A percentile compares a stretch with the other conserved stretches of the same genome.
These are phyloP conservation scores for Mycosphaerelloides madeirae DNA, from an alignment of 2,329 filamentous ascomycete species.

Conservation along the genomic window DNA sequence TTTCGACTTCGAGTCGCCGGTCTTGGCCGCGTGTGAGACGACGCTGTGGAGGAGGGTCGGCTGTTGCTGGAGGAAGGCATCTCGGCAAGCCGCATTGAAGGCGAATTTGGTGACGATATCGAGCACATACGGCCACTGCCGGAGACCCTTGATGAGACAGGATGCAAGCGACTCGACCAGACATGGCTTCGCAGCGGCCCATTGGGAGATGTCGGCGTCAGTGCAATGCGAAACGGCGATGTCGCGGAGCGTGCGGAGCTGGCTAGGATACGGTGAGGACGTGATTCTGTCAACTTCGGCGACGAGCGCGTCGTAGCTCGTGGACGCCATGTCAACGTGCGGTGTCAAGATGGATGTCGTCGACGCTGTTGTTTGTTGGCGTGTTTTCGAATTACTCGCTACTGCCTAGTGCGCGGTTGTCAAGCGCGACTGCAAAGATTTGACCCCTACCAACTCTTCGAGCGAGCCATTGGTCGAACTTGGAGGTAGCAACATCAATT, in stretches of 20 bases:
- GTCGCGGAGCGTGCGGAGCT: constrained; percentile 15
- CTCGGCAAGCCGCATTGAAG: constrained; percentile 20
- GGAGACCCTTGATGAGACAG: constrained; percentile 47
- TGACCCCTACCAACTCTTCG: too few relatives aligned
- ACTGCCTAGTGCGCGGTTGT: too few relatives aligned
- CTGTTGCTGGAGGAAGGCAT: constrained; percentile 30
- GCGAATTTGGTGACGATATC: constrained; percentile 46
- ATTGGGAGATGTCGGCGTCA: constrained; percentile 37
- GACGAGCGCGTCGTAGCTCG: constrained; percentile 14
- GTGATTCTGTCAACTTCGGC: constrained; percentile 29
- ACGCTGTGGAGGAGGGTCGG: constrained; percentile 29
- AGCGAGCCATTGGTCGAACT: too few relatives aligned
- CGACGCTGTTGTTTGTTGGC: too few relatives aligned
- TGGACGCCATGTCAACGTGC: constrained; percentile 8
- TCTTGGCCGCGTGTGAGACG: constrained; percentile 24
- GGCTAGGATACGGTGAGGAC: constrained; percentile 30
- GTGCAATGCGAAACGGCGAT: constrained; percentile 22
- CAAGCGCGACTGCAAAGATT: too few relatives aligned
- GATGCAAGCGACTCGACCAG: constrained; percentile 43
- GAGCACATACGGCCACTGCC: constrained; percentile 49
- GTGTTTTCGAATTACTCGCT: too few relatives aligned
- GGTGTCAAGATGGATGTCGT: too few relatives aligned
- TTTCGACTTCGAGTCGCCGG: constrained; percentile 13
- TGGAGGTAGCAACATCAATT: too few relatives aligned
- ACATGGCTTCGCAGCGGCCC: constrained; percentile 48